Percentiles rank a stretch among this genome's conserved stretches.
Conservation (phyloP, 2,329 filamentous ascomycete genomes). For the Colletotrichum incanum region DNA sequence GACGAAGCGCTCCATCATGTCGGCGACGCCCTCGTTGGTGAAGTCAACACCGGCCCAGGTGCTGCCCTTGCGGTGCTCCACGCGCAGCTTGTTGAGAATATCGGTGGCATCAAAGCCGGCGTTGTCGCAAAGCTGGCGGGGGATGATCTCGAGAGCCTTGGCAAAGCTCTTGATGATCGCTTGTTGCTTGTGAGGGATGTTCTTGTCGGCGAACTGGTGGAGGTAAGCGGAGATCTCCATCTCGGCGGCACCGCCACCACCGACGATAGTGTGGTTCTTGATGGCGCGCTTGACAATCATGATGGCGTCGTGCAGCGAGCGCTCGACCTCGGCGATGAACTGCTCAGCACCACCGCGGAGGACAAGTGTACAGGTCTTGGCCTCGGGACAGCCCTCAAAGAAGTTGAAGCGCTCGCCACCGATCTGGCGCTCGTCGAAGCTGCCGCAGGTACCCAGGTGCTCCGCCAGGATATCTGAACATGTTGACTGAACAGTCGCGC, state of each 20-base stretch:
- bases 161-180: slow-evolving; percentile 98
- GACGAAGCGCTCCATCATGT: slow-evolving; percentile 96
- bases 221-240: slow-evolving; percentile 98
- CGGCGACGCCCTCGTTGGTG: slow-evolving; percentile 87
- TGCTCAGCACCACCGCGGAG: slow-evolving; percentile 97
- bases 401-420: slow-evolving; percentile 98
- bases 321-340: slow-evolving; percentile 98
- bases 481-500: slow-evolving; percentile 92
- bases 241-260: slow-evolving; percentile 93
- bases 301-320: slow-evolving; percentile 97
- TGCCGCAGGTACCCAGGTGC: slow-evolving; percentile 91
- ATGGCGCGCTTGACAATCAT: slow-evolving; percentile 99
- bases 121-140: slow-evolving; percentile 97
- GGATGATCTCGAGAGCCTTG: slow-evolving; percentile 96
- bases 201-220: slow-evolving; percentile 92
- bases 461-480: slow-evolving; percentile 94
- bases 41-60: slow-evolving; percentile 98
- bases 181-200: slow-evolving; percentile 95
- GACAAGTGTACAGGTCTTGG: slow-evolving; percentile 96
- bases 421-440: slow-evolving; percentile 96
- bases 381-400: slow-evolving; percentile 95
- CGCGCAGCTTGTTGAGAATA: slow-evolving; percentile 94
- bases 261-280: slow-evolving; percentile 94
- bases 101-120: slow-evolving; percentile 98
- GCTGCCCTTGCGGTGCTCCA: slow-evolving; percentile 94